Evolutionary conservation across 805 yeast species (phyloP), one percentile per base, ranked within the genome.

Genomic region (Pichia exigua): DNA sequence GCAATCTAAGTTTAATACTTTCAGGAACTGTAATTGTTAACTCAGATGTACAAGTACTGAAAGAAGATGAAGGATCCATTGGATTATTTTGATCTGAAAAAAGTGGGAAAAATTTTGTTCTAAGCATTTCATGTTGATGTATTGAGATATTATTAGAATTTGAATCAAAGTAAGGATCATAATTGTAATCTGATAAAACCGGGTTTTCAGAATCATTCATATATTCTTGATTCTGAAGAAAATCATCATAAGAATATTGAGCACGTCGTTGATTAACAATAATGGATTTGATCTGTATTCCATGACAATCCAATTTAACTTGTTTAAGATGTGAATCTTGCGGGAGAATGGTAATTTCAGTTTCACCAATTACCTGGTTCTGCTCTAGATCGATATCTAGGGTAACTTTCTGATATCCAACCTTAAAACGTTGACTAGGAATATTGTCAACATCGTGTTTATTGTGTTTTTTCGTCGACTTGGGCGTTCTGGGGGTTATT

Each of bases 281-380:
- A 7, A 89, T 85, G 26, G 79, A 77, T 24, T 76, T 74, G 39
- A 94, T 78, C 39, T 71, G 73, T 70, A 85, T 75, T 44, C 87
- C 88, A 49, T 96, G 78, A 53, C 95, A 87, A 65, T 94, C 98
- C 48, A 94, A 71, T 48, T 79, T 78, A 26, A 94, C 71, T 12
- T 71, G 70, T 52, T 77, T 79, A 44, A 92, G 69, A 1, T 72
- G 61, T 21, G 82, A 70, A 48, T 82, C 79, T 17, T 79, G 70
- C 0, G 99, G 97, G 18, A 87, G 74, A 2, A 91, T 73, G 1
- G 94, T 85, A 32, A 94, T 69, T 62, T 91, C 97, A 0, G 97
- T 89, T 57, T 78, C 75, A 17, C 98, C 99, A 0, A 61, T 63
- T 7, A 90, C 69, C 21, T 70, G 61, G 55, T 78, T 75, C 18